Evolutionary conservation across 2,329 filamentous ascomycete species (phyloP), one percentile per base, ranked within the genome.

Genomic region (Catunica adiposa): DNA sequence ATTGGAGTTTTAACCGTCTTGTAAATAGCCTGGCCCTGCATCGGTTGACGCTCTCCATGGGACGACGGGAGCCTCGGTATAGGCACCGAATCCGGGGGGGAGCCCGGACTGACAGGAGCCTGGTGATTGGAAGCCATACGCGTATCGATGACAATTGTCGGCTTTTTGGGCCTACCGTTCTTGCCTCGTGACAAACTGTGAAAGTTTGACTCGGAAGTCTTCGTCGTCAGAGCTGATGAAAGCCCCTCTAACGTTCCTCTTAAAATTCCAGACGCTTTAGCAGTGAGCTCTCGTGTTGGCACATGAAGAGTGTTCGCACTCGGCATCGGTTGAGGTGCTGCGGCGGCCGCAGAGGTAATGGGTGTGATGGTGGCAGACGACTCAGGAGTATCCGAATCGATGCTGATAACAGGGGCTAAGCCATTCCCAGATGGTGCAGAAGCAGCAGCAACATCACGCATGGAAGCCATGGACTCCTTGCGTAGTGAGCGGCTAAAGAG

Each of bases 161-260:
- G 51, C 22, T 58, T 31, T 20, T 56, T 29, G 31, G 40, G 8
- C 20, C 20, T 44, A 8, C 40, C 54, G 50, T 55, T 56, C 55
- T 54, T 62, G 57, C 14, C 58, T 58, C 20, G 15, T 7, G 40
- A 44, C 29, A 58, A 58, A 55, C 53, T 53, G 15, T 52, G 31
- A 3, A 56, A 54, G 17, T 37, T 55, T n/a, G 53, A 15, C 17
- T 55, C 54, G 8, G 57, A 17, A 11, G 5, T 53, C 29, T 40
- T 50, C 17, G 54, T 44, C 9, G 54, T 38, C 15, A 55, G 17
- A 26, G 54, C 44, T 9, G 46, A 55, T 60, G 67, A 66, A 56
- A 73, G 65, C 25, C 75, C 73, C 25, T 67, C 70, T 38, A 76
- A 61, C 1, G 75, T 76, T 34, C 69, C 67, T 56, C 73, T 50